phyloP scores from a whole-genome alignment of 1,284 basidiomycete species.

The Marasmius fiardii region DNA sequence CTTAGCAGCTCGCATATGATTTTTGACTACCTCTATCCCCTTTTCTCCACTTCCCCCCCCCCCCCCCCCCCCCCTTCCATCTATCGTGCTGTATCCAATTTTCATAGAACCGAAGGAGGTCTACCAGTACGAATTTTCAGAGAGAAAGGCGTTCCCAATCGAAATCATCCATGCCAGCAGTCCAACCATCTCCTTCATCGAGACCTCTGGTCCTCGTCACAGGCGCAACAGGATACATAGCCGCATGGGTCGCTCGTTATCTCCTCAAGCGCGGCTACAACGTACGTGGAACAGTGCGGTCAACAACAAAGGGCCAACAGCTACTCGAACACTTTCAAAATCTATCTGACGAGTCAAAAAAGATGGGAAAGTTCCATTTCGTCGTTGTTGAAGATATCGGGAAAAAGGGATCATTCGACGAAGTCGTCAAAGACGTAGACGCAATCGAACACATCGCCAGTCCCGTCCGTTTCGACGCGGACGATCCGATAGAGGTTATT shows the following conservation, averaged over 20 bases:
- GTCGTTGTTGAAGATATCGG: constrained; percentile 25
- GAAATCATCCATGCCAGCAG: too few species aligned
- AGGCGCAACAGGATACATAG: constrained; percentile 23
- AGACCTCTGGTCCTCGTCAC: constrained; percentile 22
- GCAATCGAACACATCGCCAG: constrained; percentile 26
- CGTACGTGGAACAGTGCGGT: constrained; percentile 25
- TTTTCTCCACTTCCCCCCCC: too few species aligned
- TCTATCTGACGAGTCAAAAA: background rate
- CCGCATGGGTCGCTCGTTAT: constrained; percentile 18
- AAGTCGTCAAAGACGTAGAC: constrained; percentile 27
- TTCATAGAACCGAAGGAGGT: too few species aligned
- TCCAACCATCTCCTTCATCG: background rate
- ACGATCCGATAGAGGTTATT: constrained; percentile 42
- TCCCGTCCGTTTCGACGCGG: constrained; percentile 18
- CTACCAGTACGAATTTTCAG: too few species aligned
- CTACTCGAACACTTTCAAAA: constrained; percentile 20
- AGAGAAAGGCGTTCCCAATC: too few species aligned
- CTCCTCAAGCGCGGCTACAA: constrained; percentile 20
- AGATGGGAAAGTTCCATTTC: constrained; percentile 22
- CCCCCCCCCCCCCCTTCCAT: too few species aligned
- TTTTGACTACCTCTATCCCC: too few species aligned
- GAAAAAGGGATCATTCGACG: constrained; percentile 28
- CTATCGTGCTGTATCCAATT: too few species aligned
- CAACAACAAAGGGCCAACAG: constrained; percentile 21
- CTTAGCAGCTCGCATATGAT: too few species aligned